Evolutionary conservation across 2,329 filamentous ascomycete species (phyloP).

Genomic region (Sporothrix pseudoabietina): DNA sequence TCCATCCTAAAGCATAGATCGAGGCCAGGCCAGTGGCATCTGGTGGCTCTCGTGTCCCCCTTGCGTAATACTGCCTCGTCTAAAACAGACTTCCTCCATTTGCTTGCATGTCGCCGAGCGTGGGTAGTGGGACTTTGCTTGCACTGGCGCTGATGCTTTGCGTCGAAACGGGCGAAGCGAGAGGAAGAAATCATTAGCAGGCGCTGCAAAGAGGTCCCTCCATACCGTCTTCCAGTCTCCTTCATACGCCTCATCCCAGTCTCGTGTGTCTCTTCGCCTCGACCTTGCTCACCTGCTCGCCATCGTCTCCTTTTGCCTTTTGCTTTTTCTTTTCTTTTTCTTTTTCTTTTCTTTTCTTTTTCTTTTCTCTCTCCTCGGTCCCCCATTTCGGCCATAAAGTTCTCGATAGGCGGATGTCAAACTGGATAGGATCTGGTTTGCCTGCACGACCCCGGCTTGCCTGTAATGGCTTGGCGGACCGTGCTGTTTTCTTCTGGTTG

Average conservation of each 20-base stretch:
- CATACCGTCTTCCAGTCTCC: not conserved
- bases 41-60: not conserved
- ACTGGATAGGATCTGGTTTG: constrained; percentile 1
- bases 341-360: not conserved
- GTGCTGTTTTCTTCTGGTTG: not conserved
- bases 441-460: constrained; percentile 15
- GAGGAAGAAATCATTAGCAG: not conserved
- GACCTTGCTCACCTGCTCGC: constrained; percentile 1
- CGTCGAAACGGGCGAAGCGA: constrained; percentile 5
- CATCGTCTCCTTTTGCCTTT: not conserved
- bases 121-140: constrained; percentile 11
- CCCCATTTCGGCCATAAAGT: constrained; percentile 20
- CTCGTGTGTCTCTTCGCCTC: not conserved
- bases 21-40: not conserved
- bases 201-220: not conserved
- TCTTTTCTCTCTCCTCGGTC: not conserved
- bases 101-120: constrained; percentile 18
- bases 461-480: not conserved
- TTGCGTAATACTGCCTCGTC: constrained; percentile 17
- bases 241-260: not conserved
- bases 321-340: not conserved
- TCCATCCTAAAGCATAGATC: constrained; percentile 9
- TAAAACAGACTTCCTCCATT: constrained; percentile 4
- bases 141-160: constrained; percentile 18
- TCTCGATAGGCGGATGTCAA: not conserved